Evolutionary conservation across 2,329 filamentous ascomycete species (phyloP).

Genomic region (Aspergillus floridensis): DNA sequence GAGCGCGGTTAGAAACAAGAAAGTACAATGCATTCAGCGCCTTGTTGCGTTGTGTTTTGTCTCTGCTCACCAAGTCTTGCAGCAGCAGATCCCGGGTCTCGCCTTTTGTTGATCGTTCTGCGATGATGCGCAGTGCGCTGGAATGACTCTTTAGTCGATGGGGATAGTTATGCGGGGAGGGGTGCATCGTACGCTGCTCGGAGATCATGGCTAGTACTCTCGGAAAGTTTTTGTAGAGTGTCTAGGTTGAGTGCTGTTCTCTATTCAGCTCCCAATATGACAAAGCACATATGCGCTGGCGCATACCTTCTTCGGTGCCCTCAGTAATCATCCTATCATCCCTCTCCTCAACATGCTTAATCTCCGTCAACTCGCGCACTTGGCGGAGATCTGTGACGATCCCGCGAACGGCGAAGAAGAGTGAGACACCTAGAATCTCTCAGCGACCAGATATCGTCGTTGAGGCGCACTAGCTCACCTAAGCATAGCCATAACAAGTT

Average conservation of each 20-base stretch:
- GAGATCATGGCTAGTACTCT: slow-evolving; percentile 70
- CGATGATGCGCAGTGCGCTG: slow-evolving; percentile 47
- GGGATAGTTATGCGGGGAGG: slow-evolving; percentile 53
- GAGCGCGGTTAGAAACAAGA: slow-evolving; percentile 40
- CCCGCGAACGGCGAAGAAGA: slow-evolving; percentile 54
- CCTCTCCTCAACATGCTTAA: slow-evolving; percentile 62
- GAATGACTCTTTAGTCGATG: slow-evolving; percentile 7
- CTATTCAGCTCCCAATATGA: slow-evolving; percentile 17
- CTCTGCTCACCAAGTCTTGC: slow-evolving; percentile 40
- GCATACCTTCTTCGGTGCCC: slow-evolving; percentile 64
- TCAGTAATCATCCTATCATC: slow-evolving; percentile 73
- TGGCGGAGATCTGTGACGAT: slow-evolving; percentile 53
- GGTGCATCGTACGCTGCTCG: slow-evolving; percentile 62
- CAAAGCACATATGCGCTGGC: neutral
- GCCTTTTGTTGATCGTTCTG: slow-evolving; percentile 44
- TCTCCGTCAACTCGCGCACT: slow-evolving; percentile 51
- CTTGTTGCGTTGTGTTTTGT: slow-evolving; percentile 37
- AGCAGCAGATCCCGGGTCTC: slow-evolving; percentile 41
- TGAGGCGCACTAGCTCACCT: slow-evolving; percentile 22
- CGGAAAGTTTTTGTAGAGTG: slow-evolving; percentile 66
- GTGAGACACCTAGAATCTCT: slow-evolving; percentile 32
- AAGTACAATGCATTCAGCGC: slow-evolving; percentile 46
- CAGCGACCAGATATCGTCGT: neutral
- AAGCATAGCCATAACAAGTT: slow-evolving; percentile 40
- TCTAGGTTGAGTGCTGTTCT: slow-evolving; percentile 56